Evolutionary conservation across 768 basidiomycete species (phyloP).

Genomic region (Rhizopogon sp.): DNA sequence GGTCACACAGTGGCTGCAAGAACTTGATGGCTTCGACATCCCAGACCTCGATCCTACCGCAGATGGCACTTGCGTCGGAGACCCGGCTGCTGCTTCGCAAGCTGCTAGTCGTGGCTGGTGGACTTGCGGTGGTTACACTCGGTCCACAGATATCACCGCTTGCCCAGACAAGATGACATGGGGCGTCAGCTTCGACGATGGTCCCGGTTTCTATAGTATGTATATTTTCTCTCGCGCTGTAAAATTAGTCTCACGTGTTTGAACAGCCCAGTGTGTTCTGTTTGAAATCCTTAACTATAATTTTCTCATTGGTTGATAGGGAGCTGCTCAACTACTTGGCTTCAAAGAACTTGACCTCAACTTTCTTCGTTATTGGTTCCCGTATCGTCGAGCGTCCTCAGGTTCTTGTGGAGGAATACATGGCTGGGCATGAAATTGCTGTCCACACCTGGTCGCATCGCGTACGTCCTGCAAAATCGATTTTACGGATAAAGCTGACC

Average conservation of each 20-base stretch:
- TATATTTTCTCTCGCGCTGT: constrained; percentile 8
- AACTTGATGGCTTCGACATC: constrained; percentile 66
- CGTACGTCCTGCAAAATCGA: constrained; percentile 26
- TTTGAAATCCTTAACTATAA: not conserved
- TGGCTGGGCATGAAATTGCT: constrained; percentile 74
- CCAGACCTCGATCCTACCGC: constrained; percentile 58
- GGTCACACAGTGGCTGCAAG: constrained; percentile 72
- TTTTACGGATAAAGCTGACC: constrained; percentile 19
- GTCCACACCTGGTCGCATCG: constrained; percentile 92
- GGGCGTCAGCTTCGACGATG: constrained; percentile 88
- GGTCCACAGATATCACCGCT: constrained; percentile 52
- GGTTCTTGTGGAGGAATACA: constrained; percentile 76
- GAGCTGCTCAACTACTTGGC: constrained; percentile 68
- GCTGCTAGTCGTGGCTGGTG: constrained; percentile 79
- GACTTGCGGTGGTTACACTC: constrained; percentile 77
- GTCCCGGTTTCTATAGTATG: constrained; percentile 79
- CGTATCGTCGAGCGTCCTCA: constrained; percentile 76
- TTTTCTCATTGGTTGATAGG: constrained; percentile 28
- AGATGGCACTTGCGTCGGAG: constrained; percentile 65
- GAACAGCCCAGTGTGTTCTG: constrained; percentile 44
- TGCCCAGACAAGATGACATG: constrained; percentile 69
- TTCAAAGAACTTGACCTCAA: constrained; percentile 60
- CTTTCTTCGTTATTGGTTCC: constrained; percentile 90
- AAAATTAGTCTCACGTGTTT: constrained; percentile 5
- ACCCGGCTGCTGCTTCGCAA: constrained; percentile 50